These are phyloP conservation scores for Calcarisporium arbuscula DNA, from an alignment of 2,329 filamentous ascomycete species.

Conservation along the genomic window DNA sequence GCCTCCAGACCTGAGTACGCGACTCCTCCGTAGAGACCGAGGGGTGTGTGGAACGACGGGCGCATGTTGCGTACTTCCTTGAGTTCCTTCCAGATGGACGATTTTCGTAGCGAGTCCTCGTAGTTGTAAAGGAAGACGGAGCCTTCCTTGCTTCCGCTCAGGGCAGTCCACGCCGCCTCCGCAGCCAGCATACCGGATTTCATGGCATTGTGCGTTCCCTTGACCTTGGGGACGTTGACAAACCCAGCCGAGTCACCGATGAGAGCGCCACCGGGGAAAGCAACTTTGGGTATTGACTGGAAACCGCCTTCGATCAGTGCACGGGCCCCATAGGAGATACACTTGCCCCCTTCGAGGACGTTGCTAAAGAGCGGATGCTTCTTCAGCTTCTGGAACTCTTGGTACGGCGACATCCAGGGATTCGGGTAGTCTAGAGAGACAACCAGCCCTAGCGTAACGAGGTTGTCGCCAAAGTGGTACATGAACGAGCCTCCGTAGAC, in stretches of 20 bases:
- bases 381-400: slow-evolving; percentile 98
- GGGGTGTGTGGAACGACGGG: slow-evolving; percentile 81
- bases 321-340: slow-evolving; percentile 90
- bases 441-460: slow-evolving; percentile 87
- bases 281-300: slow-evolving; percentile 94
- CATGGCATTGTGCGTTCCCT: slow-evolving; percentile 97
- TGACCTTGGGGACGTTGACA: slow-evolving; percentile 96
- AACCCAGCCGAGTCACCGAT: slow-evolving; percentile 97
- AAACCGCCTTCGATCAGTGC: slow-evolving; percentile 92
- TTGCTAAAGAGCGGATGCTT: slow-evolving; percentile 85
- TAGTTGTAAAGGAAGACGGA: slow-evolving; percentile 93
- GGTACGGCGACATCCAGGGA: slow-evolving; percentile 91
- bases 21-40: slow-evolving; percentile 85
- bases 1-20: slow-evolving; percentile 91
- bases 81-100: slow-evolving; percentile 88
- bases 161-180: slow-evolving; percentile 77
- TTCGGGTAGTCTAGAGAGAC: slow-evolving; percentile 94
- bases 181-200: slow-evolving; percentile 94
- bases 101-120: slow-evolving; percentile 79
- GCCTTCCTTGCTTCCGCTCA: slow-evolving; percentile 51
- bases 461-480: slow-evolving; percentile 98
- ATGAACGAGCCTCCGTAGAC: slow-evolving; percentile 98
- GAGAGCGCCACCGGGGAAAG: slow-evolving; percentile 90
- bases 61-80: slow-evolving; percentile 96
- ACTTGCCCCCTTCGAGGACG: slow-evolving; percentile 92